Conservation (phyloP, 805 yeast genomes). For the Lipomyces oligophaga region DNA sequence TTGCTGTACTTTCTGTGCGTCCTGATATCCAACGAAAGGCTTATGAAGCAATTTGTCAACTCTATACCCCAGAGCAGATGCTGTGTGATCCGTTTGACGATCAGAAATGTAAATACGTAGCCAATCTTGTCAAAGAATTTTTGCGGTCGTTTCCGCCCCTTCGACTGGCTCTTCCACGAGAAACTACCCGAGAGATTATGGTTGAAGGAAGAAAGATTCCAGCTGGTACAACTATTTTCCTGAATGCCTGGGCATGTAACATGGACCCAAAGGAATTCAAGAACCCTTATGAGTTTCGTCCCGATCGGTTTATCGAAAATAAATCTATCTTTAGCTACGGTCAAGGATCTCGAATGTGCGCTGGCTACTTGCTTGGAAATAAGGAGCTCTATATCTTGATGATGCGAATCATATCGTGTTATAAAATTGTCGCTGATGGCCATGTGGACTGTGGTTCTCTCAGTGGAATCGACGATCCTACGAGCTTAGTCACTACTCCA, state of each 20-base stretch:
- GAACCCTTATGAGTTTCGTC: slow-evolving; percentile 35
- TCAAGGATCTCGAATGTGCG: slow-evolving; percentile 67
- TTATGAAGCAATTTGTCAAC: slow-evolving; percentile 39
- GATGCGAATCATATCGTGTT: slow-evolving; percentile 51
- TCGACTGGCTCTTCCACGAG: slow-evolving; percentile 61
- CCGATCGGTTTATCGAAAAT: slow-evolving; percentile 34
- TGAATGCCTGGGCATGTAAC: slow-evolving; percentile 69
- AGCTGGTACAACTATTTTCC: slow-evolving; percentile 49
- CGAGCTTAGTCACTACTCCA: slow-evolving; percentile 32
- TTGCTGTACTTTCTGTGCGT: slow-evolving; percentile 52
- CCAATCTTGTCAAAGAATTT: slow-evolving; percentile 59
- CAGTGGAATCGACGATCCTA: slow-evolving; percentile 28
- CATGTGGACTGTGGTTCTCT: slow-evolving; percentile 29
- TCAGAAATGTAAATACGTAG: slow-evolving; percentile 45
- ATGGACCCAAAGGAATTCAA: slow-evolving; percentile 46
- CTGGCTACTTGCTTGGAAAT: slow-evolving; percentile 62
- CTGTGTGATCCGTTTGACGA: slow-evolving; percentile 29
- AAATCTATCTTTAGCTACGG: slow-evolving; percentile 45
- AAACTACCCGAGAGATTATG: slow-evolving; percentile 47
- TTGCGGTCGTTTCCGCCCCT: slow-evolving; percentile 58
- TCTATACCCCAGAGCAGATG: slow-evolving; percentile 32
- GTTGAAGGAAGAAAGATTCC: slow-evolving; percentile 48
- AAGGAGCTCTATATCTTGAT: slow-evolving; percentile 60
- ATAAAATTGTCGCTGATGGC: slow-evolving; percentile 39
- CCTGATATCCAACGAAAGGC: slow-evolving; percentile 48